Percentiles rank a stretch among this genome's conserved stretches.
phyloP scores from a whole-genome alignment of 2,329 filamentous ascomycete species.

The Diaporthe helianthi region DNA sequence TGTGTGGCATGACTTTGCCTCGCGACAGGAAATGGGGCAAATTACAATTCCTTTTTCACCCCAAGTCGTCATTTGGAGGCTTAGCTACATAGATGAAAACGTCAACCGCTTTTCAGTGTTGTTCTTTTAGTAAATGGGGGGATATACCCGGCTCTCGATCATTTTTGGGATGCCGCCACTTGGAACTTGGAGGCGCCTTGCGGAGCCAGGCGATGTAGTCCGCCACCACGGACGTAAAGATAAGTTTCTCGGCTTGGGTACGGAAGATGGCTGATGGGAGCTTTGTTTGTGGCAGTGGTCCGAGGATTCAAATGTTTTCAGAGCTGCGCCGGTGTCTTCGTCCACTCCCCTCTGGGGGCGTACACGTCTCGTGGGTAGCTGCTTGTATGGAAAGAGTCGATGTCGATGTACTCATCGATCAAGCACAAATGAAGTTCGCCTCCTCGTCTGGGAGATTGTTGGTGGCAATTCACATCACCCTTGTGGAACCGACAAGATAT shows the following conservation, averaged over 20 bases:
- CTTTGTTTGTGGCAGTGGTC: neutral
- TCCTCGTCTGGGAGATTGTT: neutral
- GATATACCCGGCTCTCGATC: neutral
- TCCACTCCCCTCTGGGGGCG: neutral
- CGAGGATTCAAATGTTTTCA: too few relatives aligned
- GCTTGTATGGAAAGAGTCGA: neutral
- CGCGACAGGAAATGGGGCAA: neutral
- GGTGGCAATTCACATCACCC: neutral
- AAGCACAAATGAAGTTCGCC: neutral
- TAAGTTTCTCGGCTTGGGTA: neutral
- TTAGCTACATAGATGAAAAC: neutral
- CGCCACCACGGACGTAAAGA: neutral
- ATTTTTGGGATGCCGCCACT: neutral
- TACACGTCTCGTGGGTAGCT: neutral
- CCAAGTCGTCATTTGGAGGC: neutral
- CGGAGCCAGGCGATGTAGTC: conserved; percentile 11
- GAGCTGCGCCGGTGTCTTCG: neutral
- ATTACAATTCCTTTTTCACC: neutral
- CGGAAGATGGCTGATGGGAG: neutral
- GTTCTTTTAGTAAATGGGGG: neutral
- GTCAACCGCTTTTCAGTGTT: neutral
- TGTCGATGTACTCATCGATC: neutral
- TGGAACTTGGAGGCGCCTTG: neutral
- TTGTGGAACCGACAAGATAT: neutral
- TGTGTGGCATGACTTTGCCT: too few relatives aligned